These are phyloP conservation scores for Aspergillus pseudoglaucus DNA, from an alignment of 2,329 filamentous ascomycete species.

Conservation along the genomic window DNA sequence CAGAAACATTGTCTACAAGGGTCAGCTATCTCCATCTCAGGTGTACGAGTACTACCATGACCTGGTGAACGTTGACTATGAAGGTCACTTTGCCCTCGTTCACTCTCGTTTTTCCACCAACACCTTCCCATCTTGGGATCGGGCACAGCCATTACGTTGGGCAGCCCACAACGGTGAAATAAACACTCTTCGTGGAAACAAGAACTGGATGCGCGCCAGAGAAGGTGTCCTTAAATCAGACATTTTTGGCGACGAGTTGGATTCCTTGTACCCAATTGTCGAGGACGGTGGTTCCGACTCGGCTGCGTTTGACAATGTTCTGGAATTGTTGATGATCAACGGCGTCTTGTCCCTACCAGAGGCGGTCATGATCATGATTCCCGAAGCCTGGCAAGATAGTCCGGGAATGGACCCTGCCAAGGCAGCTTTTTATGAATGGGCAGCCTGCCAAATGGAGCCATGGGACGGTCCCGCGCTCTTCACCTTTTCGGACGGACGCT, in stretches of 20 bases:
- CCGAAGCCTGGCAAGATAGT: conserved; percentile 96
- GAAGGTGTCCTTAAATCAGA: conserved; percentile 93
- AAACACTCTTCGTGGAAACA: conserved; percentile 94
- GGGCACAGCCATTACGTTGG: conserved; percentile 92
- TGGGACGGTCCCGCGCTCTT: conserved; percentile 97
- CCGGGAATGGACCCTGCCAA: conserved; percentile 87
- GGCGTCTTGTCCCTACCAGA: conserved; percentile 91
- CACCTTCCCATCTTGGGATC: conserved; percentile 97
- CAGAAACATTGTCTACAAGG: conserved; percentile 99
- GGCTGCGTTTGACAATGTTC: conserved; percentile 92
- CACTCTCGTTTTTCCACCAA: conserved; percentile 98
- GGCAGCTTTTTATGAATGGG: conserved; percentile 97
- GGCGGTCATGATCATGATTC: conserved; percentile 97
- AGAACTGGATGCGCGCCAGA: conserved; percentile 98
- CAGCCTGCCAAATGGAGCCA: conserved; percentile 96
- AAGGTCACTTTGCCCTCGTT: conserved; percentile 92
- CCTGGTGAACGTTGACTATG: conserved; percentile 91
- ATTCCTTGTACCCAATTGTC: conserved; percentile 85
- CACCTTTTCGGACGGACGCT: conserved; percentile 92
- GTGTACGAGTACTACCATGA: conserved; percentile 99
- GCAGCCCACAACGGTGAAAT: conserved; percentile 98
- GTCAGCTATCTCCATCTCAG: conserved; percentile 86
- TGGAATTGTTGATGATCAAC: conserved; percentile 90
- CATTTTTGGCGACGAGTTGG: conserved; percentile 86
- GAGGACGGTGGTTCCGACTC: conserved; percentile 96